phyloP scores from a whole-genome alignment of 2,329 filamentous ascomycete genomes.

The Emergomyces orientalis region DNA sequence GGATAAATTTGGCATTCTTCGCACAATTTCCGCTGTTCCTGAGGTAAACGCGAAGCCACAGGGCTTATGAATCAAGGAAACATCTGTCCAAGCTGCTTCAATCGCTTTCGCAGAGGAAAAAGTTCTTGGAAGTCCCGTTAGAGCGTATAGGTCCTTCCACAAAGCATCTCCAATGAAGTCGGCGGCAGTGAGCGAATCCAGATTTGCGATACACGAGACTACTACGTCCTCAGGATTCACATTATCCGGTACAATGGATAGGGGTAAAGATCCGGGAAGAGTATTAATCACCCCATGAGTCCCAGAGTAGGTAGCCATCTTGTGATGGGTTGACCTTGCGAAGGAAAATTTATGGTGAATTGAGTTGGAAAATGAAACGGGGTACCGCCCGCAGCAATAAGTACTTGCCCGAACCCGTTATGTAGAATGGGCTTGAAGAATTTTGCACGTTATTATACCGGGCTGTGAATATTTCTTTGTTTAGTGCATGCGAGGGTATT shows the following conservation, averaged over 20 bases:
- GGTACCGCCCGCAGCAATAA: neutral
- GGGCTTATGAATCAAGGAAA: slow-evolving; percentile 8
- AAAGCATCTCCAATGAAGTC: slow-evolving; percentile 17
- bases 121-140: slow-evolving; percentile 21
- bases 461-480: neutral
- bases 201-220: slow-evolving; percentile 5
- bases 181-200: slow-evolving; percentile 7
- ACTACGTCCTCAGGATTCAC: slow-evolving; percentile 11
- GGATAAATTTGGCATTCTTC: slow-evolving; percentile 3
- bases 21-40: slow-evolving; percentile 12
- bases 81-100: slow-evolving; percentile 16
- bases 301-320: neutral
- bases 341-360: neutral
- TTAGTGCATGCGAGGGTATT: neutral
- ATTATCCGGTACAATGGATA: slow-evolving; percentile 13
- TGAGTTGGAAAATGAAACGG: neutral
- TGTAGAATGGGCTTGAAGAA: neutral
- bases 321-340: neutral
- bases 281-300: slow-evolving; percentile 11
- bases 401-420: neutral
- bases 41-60: slow-evolving; percentile 10
- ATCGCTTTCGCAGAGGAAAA: slow-evolving; percentile 18
- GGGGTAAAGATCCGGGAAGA: slow-evolving; percentile 18
- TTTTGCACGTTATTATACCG: neutral
- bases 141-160: slow-evolving; percentile 22